Conservation (phyloP, 1,139 yeast species). For the Suhomyces taliae region DNA sequence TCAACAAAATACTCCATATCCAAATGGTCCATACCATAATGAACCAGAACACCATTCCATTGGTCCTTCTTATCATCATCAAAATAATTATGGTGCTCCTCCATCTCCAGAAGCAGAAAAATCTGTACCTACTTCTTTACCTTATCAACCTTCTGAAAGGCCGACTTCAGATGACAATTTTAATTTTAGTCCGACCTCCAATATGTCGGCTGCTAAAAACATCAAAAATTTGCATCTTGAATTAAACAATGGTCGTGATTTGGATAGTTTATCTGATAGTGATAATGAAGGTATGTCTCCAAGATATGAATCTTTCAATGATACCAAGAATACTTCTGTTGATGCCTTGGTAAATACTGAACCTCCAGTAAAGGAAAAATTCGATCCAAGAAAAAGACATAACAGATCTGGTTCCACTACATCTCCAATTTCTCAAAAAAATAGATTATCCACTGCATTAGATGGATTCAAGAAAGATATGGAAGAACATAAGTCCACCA, state of each 20-base stretch:
- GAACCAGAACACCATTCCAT: neutral
- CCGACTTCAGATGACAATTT: constrained; percentile 13
- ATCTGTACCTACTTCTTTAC: neutral
- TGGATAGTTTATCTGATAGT: constrained; percentile 10
- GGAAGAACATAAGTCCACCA: constrained; percentile 20
- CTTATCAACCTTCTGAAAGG: neutral
- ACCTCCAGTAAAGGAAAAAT: constrained; percentile 1
- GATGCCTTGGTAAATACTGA: constrained; percentile 6
- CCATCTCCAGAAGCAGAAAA: constrained; percentile 6
- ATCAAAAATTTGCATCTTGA: constrained; percentile 33
- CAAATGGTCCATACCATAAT: too few relatives aligned
- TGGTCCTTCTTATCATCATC: neutral
- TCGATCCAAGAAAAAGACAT: constrained; percentile 10
- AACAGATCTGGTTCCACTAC: neutral
- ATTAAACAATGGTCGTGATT: constrained; percentile 14
- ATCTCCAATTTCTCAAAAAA: neutral
- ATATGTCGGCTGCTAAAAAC: constrained; percentile 19
- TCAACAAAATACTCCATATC: neutral
- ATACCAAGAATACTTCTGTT: constrained; percentile 21
- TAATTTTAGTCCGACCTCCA: constrained; percentile 16
- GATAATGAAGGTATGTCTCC: constrained; percentile 14
- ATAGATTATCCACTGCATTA: constrained; percentile 32
- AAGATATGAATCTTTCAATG: constrained; percentile 14
- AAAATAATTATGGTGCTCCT: neutral
- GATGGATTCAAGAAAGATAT: constrained; percentile 33